Conservation (phyloP, 2,329 filamentous ascomycete species). For the Fusarium odoratissimum region DNA sequence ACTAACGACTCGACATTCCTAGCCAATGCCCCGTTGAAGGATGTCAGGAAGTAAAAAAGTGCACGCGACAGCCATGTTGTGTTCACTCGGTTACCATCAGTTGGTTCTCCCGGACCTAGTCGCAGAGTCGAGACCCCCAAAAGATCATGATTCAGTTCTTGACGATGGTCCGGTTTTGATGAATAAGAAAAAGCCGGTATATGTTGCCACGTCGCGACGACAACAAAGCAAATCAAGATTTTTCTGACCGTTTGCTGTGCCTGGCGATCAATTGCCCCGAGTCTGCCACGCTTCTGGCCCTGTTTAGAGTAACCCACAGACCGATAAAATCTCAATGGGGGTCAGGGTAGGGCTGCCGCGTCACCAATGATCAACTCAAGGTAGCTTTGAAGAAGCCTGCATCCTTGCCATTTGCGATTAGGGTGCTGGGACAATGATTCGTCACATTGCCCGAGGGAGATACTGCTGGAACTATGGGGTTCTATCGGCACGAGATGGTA, state of each 20-base stretch:
- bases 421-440: slow-evolving; percentile 17
- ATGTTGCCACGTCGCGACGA: slow-evolving; percentile 29
- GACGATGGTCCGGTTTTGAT: neutral
- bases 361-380: slow-evolving; percentile 37
- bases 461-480: neutral
- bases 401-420: slow-evolving; percentile 26
- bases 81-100: neutral
- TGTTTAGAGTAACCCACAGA: neutral
- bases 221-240: slow-evolving; percentile 29
- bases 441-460: slow-evolving; percentile 7
- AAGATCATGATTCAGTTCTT: slow-evolving; percentile 21
- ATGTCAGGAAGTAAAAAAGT: slow-evolving; percentile 27
- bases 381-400: slow-evolving; percentile 11
- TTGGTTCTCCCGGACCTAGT: neutral
- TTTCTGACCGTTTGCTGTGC: slow-evolving; percentile 30
- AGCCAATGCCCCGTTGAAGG: slow-evolving; percentile 1
- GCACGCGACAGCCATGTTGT: slow-evolving; percentile 25
- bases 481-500: neutral
- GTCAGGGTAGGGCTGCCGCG: slow-evolving; percentile 35
- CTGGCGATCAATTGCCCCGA: slow-evolving; percentile 35
- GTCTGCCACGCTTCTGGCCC: slow-evolving; percentile 12
- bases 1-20: slow-evolving; percentile 28
- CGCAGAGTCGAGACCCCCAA: neutral
- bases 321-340: slow-evolving; percentile 28
- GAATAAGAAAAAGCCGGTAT: slow-evolving; percentile 10